These are phyloP conservation scores for Naganishia onofrii DNA, from an alignment of 768 basidiomycete genomes.

Conservation along the genomic window DNA sequence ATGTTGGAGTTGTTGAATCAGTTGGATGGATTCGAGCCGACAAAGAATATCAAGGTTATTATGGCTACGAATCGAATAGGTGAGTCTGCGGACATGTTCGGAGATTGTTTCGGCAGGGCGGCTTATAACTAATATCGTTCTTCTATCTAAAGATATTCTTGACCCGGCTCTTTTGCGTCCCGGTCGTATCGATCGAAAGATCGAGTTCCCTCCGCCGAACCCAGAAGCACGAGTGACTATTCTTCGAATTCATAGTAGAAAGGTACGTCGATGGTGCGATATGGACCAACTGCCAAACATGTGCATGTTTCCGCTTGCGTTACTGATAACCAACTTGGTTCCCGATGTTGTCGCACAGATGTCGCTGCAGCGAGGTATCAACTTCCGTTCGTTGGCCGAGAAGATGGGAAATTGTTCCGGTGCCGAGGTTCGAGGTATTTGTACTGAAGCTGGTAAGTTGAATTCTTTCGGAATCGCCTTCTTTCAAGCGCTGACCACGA, in stretches of 20 bases:
- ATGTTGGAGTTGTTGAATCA: constrained; percentile 88
- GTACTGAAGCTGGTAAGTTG: constrained; percentile 73
- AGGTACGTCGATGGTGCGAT: constrained; percentile 63
- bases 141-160: constrained; percentile 67
- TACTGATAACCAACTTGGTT: background rate
- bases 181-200: constrained; percentile 93
- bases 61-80: constrained; percentile 90
- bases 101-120: background rate
- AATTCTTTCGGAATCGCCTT: constrained; percentile 19
- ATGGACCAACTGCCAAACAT: background rate
- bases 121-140: background rate
- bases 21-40: constrained; percentile 80
- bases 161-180: constrained; percentile 89
- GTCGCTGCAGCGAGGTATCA: constrained; percentile 96
- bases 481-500: constrained; percentile 20
- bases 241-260: constrained; percentile 91
- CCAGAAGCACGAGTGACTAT: constrained; percentile 97
- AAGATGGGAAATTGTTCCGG: constrained; percentile 99
- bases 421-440: constrained; percentile 94
- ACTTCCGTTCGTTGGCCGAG: constrained; percentile 89
- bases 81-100: constrained; percentile 24
- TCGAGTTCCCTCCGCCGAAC: constrained; percentile 92
- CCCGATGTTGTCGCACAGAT: constrained; percentile 86
- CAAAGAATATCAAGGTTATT: constrained; percentile 71
- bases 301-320: background rate